These are phyloP conservation scores for Penicillium palitans DNA, from an alignment of 2,329 filamentous ascomycete species.

Conservation along the genomic window DNA sequence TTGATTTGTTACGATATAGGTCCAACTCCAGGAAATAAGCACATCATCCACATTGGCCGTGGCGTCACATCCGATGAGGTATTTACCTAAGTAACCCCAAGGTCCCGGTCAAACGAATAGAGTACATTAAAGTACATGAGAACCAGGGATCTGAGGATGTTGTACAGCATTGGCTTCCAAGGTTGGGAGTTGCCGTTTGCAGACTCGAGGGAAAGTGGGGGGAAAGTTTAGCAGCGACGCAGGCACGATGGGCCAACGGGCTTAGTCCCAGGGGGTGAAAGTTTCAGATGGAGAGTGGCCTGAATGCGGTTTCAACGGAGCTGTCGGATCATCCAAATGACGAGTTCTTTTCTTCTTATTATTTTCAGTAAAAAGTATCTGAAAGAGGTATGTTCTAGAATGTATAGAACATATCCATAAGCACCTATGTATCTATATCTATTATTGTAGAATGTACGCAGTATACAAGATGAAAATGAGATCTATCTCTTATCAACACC, in stretches of 20 bases:
- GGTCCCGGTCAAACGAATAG: not conserved
- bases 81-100: not conserved
- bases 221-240: slow-evolving; percentile 9
- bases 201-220: slow-evolving; percentile 3
- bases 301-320: slow-evolving; percentile 12
- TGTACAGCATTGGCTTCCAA: slow-evolving; percentile 6
- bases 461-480: not conserved
- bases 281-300: slow-evolving; percentile 8
- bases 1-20: not conserved
- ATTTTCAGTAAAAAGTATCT: not conserved
- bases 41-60: slow-evolving; percentile 21
- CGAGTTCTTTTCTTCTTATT: slow-evolving; percentile 3
- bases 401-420: not conserved
- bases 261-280: slow-evolving; percentile 6
- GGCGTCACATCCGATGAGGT: slow-evolving; percentile 14
- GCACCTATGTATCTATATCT: not conserved
- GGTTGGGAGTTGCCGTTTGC: slow-evolving; percentile 12
- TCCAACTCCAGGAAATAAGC: slow-evolving; percentile 7
- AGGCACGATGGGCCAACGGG: slow-evolving; percentile 10
- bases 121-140: slow-evolving; percentile 14
- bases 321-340: slow-evolving; percentile 5
- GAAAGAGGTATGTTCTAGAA: not conserved
- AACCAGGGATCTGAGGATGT: slow-evolving; percentile 17
- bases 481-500: slow-evolving; percentile 6
- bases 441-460: not conserved